Conservation (phyloP, 208 protist genomes). For the Crithidia thermophila region DNA sequence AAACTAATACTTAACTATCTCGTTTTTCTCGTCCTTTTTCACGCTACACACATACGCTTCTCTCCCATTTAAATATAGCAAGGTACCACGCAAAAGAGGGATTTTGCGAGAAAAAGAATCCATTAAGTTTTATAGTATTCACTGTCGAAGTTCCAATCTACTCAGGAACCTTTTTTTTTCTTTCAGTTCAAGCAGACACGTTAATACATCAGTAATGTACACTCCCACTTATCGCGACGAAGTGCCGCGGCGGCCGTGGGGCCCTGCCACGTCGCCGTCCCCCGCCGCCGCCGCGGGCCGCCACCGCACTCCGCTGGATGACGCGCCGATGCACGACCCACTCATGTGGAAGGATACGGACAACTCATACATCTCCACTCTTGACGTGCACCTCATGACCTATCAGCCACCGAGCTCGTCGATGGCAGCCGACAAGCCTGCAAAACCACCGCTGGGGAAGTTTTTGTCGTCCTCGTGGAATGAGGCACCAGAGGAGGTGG, state of each 20-base stretch:
- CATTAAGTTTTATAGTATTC: too few species aligned
- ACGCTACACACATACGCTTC: too few species aligned
- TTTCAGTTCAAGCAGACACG: too few species aligned
- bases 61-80: too few species aligned
- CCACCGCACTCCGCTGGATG: constrained; percentile 50
- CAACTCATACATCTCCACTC: constrained; percentile 56
- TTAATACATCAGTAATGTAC: neutral
- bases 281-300: constrained; percentile 5
- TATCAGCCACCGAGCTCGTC: neutral
- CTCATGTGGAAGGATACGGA: constrained; percentile 58
- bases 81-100: too few species aligned
- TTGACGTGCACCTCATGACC: constrained; percentile 36
- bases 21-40: too few species aligned
- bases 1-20: too few species aligned
- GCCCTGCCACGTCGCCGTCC: constrained; percentile 5
- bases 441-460: neutral
- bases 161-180: too few species aligned
- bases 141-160: too few species aligned
- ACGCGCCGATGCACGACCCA: constrained; percentile 69
- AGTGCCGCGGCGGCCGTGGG: neutral
- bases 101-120: too few species aligned
- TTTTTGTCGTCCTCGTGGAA: constrained; percentile 29
- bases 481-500: neutral
- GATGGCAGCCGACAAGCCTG: neutral
- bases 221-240: neutral